phyloP scores from a whole-genome alignment of 768 basidiomycete genomes.

The Mycena chlorophos region DNA sequence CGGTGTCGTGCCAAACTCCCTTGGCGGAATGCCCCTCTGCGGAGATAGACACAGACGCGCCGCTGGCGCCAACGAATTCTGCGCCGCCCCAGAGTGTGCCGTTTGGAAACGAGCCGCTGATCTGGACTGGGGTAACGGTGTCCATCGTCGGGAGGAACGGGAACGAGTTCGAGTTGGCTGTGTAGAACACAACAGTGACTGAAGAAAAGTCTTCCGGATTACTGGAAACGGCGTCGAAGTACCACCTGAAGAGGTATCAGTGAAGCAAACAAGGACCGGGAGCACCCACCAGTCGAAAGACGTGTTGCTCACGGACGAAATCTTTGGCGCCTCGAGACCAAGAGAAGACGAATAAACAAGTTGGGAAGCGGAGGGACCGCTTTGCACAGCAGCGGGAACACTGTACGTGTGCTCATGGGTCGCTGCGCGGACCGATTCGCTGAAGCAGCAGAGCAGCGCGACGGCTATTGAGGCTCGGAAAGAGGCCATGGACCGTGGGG shows the following conservation, averaged over 20 bases:
- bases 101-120: constrained; percentile 8
- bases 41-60: constrained; percentile 8
- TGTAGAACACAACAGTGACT: constrained; percentile 18
- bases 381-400: no score
- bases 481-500: no score
- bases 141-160: constrained; percentile 7
- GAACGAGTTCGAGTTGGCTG: constrained; percentile 11
- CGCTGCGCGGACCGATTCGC: no score
- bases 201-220: constrained; percentile 14
- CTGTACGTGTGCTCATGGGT: no score
- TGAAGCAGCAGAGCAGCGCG: no score
- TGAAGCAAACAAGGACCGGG: no score
- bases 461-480: no score
- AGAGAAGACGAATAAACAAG: no score
- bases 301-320: no score
- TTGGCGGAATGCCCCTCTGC: constrained; percentile 8
- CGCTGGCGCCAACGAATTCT: not conserved
- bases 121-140: constrained; percentile 6
- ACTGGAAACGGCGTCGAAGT: constrained; percentile 17
- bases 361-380: no score
- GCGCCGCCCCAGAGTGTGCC: constrained; percentile 5
- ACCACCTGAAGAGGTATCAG: not conserved
- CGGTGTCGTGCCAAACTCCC: constrained; percentile 18
- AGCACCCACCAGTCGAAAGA: no score
- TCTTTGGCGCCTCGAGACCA: no score